Percentiles rank a stretch among this genome's conserved stretches.
phyloP scores from a whole-genome alignment of 2,329 filamentous ascomycete species.

The Stagonosporopsis chrysanthemi region DNA sequence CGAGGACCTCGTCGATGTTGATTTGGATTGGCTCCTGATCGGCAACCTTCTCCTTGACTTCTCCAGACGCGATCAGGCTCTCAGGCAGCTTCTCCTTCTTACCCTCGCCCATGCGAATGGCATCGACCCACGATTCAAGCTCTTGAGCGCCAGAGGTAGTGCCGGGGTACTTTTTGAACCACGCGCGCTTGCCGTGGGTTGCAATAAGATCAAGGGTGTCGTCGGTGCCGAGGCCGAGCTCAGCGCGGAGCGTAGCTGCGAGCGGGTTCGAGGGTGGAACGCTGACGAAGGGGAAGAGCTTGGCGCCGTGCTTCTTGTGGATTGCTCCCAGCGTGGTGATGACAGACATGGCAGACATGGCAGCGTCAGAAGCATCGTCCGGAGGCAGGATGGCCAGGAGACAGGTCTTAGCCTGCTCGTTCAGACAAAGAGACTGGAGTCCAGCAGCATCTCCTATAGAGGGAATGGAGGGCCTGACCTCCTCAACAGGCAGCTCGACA shows the following conservation, averaged over 20 bases:
- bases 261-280: constrained; percentile 70
- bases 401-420: constrained; percentile 79
- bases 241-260: constrained; percentile 62
- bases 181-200: constrained; percentile 82
- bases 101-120: constrained; percentile 88
- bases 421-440: constrained; percentile 75
- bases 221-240: constrained; percentile 65
- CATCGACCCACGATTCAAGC: constrained; percentile 87
- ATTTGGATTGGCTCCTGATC: constrained; percentile 44
- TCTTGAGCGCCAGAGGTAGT: constrained; percentile 63
- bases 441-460: constrained; percentile 69
- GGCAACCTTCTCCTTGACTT: constrained; percentile 30
- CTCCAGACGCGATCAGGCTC: constrained; percentile 44
- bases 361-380: constrained; percentile 58
- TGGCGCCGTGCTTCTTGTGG: constrained; percentile 76
- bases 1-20: constrained; percentile 41
- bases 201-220: constrained; percentile 76
- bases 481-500: constrained; percentile 61
- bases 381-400: constrained; percentile 67
- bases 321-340: constrained; percentile 74
- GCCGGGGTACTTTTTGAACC: constrained; percentile 80
- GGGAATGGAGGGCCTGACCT: constrained; percentile 67
- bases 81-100: constrained; percentile 74
- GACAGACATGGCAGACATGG: constrained; percentile 37
- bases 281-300: constrained; percentile 84